Conservation (phyloP, 2,329 filamentous ascomycete genomes). For the Dryadomyces sulphureus region DNA sequence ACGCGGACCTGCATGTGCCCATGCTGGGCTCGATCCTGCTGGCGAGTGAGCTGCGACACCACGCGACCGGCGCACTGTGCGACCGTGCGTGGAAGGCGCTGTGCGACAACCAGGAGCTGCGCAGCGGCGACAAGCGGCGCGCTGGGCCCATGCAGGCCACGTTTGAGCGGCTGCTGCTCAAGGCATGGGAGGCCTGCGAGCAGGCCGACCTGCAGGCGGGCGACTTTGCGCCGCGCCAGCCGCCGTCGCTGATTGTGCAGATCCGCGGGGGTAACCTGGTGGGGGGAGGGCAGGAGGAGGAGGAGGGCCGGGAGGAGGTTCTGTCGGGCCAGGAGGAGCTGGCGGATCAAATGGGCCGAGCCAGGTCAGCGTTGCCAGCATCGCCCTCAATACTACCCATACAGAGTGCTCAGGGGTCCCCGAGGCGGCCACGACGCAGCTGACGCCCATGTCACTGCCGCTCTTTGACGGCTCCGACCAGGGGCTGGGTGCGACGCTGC, state of each 20-base stretch:
- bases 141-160: not conserved
- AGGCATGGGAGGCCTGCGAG: not conserved
- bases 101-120: conserved; percentile 16
- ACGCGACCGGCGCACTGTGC: conserved; percentile 10
- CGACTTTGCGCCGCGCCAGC: not conserved
- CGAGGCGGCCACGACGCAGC: not conserved
- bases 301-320: too few relatives aligned
- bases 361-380: not conserved
- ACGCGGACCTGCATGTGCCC: conserved; percentile 21
- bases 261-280: too few relatives aligned
- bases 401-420: not conserved
- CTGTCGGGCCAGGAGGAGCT: too few relatives aligned
- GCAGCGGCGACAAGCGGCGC: not conserved
- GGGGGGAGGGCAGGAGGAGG: too few relatives aligned
- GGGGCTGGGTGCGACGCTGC: not conserved
- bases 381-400: too few relatives aligned
- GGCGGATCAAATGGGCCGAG: too few relatives aligned
- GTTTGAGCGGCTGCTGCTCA: not conserved
- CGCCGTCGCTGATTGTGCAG: not conserved
- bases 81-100: conserved; percentile 20
- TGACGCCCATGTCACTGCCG: not conserved
- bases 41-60: not conserved
- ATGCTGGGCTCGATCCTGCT: conserved; percentile 24
- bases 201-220: not conserved
- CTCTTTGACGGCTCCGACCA: not conserved